These are phyloP conservation scores for Misopates orontium DNA, from an alignment of 257 asterid genomes.

Conservation along the genomic window DNA sequence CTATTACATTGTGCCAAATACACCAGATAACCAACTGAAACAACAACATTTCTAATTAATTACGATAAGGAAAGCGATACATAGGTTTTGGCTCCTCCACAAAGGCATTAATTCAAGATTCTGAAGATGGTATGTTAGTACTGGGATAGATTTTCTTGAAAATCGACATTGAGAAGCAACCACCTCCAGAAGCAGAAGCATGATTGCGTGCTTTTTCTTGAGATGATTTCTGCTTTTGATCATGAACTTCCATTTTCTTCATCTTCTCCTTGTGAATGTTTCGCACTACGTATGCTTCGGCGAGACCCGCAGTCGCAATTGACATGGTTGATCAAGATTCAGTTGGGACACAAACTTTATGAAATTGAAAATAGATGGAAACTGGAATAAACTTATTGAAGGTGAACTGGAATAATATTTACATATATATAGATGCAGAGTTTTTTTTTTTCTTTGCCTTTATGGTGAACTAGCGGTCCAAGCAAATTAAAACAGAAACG, in stretches of 20 bases:
- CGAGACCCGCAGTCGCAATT: conserved; percentile 38
- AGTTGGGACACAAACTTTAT: too few relatives aligned
- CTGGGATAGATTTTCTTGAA: conserved; percentile 59
- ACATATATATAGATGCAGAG: too few relatives aligned
- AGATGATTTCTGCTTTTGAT: not conserved
- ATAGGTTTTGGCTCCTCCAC: too few relatives aligned
- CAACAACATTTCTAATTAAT: too few relatives aligned
- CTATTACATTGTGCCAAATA: too few relatives aligned
- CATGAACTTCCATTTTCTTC: conserved; percentile 35
- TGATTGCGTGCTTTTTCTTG: not conserved
- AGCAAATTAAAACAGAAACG: not conserved
- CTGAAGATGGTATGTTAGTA: not conserved
- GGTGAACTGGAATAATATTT: too few relatives aligned
- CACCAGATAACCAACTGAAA: too few relatives aligned
- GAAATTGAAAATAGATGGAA: not conserved
- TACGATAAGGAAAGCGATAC: too few relatives aligned
- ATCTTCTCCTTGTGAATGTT: conserved; percentile 48
- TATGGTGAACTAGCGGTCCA: not conserved
- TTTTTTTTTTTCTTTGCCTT: too few relatives aligned
- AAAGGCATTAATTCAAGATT: not conserved
- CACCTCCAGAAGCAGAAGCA: conserved; percentile 13
- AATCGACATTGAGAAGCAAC: conserved; percentile 37
- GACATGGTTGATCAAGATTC: conserved; percentile 32
- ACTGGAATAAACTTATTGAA: too few relatives aligned
- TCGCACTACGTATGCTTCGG: conserved; percentile 44